Base-by-base conservation (phyloP, 805 yeast genomes). In the Saccharomycopsis olivae region DNA sequence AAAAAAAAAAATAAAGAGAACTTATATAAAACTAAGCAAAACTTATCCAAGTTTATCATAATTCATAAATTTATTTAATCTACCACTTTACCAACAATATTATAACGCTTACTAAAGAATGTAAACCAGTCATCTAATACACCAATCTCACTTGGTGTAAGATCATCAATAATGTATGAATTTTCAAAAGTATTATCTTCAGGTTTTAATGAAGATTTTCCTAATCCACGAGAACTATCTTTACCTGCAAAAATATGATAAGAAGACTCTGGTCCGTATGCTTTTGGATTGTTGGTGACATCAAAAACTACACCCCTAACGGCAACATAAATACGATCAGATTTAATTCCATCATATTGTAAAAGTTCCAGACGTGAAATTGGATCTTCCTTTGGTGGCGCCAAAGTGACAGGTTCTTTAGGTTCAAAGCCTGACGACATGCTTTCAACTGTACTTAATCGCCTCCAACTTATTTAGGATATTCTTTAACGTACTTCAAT, bases 301-400 rank as follows among this genome's bases (percentile, higher is more conserved):
- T 85, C 95, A 55, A 83, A 86, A 9, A 86, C 73, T 2, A 66
- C 66, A 16, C 94, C 92, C 46, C 77, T 75, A 50, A 85, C 77
- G 5, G 76, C 92, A 15, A 85, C 80, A 57, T 76, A 85, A 48
- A 82, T 68, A 43, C 68, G 58, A 5, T 65, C 60, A 14, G 54
- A 46, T 38, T 61, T 53, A 8, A 59, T 60, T 4, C 75, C 75
- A 47, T 72, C 71, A 45, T 60, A 72, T 40, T 59, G 43, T 1
- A 65, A 51, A 14, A 75, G 59, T 50, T 71, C 65, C 18, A 52
- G 59, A 33, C 55, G 52, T 0, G 75, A 57, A 48, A 70, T 65
- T 1, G 57, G 56, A 18, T 59, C 64, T 46, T 69, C 59, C 38
- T 59, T 58, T 11, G 83, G 82, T 3, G 75, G 69, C 21, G 61